phyloP scores from a whole-genome alignment of 1,284 basidiomycete genomes.

The Cystobasidiaceae sp. region DNA sequence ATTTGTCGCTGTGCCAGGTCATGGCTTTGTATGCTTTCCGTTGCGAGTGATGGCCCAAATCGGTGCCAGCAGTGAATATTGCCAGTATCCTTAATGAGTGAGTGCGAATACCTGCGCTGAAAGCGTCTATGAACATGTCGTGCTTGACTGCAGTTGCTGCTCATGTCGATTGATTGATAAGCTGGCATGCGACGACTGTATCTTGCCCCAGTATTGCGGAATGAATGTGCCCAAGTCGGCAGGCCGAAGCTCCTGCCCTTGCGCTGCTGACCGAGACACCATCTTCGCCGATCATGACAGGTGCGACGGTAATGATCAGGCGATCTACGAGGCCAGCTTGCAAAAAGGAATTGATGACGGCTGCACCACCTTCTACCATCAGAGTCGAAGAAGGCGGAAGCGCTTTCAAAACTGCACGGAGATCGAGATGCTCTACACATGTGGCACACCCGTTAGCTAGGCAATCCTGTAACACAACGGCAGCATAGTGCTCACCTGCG shows the following conservation, averaged over 20 bases:
- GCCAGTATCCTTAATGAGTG: no score
- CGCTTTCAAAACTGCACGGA: not conserved
- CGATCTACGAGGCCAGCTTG: conserved; percentile 57
- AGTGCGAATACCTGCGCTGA: no score
- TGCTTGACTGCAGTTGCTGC: no score
- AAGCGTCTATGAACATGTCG: no score
- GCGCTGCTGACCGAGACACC: conserved; percentile 56
- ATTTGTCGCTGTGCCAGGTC: no score
- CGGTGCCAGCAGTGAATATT: no score
- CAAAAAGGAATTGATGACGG: conserved; percentile 74
- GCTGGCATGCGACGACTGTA: conserved; percentile 42
- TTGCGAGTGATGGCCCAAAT: no score
- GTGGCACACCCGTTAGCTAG: conserved; percentile 9
- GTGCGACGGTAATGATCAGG: conserved; percentile 76
- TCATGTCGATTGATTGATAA: no score
- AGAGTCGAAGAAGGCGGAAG: conserved; percentile 51
- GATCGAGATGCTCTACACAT: no score
- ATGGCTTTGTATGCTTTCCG: no score
- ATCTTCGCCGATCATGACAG: conserved; percentile 65
- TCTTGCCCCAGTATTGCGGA: conserved; percentile 43
- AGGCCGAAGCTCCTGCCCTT: no score
- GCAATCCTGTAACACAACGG: not conserved
- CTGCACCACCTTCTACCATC: conserved; percentile 94
- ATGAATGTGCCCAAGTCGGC: no score
- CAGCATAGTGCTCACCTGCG: not conserved